Evolutionary conservation across 1,139 yeast genomes (phyloP), one percentile per base, ranked within the genome.

Genomic region (Nakaseomyces glabratus): DNA sequence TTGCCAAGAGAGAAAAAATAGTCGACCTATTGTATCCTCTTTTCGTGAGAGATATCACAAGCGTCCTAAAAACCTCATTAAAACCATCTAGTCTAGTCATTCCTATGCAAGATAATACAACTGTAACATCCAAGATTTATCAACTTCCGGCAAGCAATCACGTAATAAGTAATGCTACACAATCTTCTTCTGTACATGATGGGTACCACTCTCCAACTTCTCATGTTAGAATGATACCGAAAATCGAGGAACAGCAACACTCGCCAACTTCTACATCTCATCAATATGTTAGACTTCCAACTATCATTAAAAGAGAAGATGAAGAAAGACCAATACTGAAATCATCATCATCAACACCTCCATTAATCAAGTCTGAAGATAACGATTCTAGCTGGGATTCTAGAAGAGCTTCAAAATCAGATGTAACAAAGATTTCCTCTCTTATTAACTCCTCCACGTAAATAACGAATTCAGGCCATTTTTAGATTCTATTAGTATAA

Each of bases 1-100:
- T 88, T 76, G 95, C 96, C 21, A 86, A 82, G 61, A 69, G 82
- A 48, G 96, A 88, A 60, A 80, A 84, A 31, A 85, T 88, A 41
- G 85, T 81, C 26, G 95, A 86, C 54, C 58, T 79, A 45, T 68
- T 88, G 45, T 86, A 84, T 55, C 96, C 96, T 1, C 66, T 86
- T 43, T 85, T 86, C 61, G 95, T 85, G 29, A 73, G 82, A 45
- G 94, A 86, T 58, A 46, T 46, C 15, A 40, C 40, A 18, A 24
- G 35, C 20, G 20, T 34, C 4, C 25, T 29, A 11, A 23, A 29
- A 10, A 28, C 12, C 11, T 19, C 30, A n/a, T 10, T 24, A 15
- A 24, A 29, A n/a, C 34, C 34, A 6, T 26, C 30, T 6, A 26
- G 30, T 11, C 10, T 26, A n/a, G 30, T 26, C 4, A 26, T 26